A percentile compares a stretch with the other conserved stretches of the same genome.
These are phyloP conservation scores for Asclepias syriaca DNA, from an alignment of 257 asterid species.

Conservation along the genomic window DNA sequence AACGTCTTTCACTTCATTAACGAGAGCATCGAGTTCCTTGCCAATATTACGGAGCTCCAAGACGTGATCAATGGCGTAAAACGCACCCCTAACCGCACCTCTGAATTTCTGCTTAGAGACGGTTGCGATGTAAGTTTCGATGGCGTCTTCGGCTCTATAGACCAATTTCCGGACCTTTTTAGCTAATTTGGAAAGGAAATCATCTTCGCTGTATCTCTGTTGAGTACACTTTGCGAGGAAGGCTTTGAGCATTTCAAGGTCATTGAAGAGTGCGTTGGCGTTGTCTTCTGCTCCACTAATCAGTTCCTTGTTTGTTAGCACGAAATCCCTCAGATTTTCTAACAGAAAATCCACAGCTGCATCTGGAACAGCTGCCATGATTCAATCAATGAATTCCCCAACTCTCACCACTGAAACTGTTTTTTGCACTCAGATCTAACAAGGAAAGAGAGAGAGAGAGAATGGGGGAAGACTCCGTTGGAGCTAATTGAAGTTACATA, in stretches of 20 bases:
- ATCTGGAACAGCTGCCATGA: too few relatives aligned
- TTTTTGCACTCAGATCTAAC: too few relatives aligned
- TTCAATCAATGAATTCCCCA: too few relatives aligned
- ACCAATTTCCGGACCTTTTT: neutral
- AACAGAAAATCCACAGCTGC: too few relatives aligned
- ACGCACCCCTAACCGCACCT: neutral
- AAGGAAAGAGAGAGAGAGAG: too few relatives aligned
- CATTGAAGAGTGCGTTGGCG: neutral
- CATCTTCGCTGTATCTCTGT: neutral
- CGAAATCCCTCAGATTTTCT: too few relatives aligned
- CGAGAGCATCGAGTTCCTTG: too few relatives aligned
- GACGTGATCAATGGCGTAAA: neutral
- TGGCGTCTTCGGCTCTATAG: neutral
- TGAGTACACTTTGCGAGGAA: neutral
- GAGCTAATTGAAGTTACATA: too few relatives aligned
- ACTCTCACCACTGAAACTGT: too few relatives aligned
- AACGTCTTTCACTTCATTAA: too few relatives aligned
- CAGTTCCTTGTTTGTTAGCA: neutral
- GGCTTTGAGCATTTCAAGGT: neutral
- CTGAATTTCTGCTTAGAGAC: conserved; percentile 13
- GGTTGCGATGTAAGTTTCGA: neutral
- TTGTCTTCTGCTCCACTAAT: neutral
- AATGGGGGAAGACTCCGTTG: too few relatives aligned
- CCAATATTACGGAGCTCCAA: neutral
- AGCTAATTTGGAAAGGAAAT: neutral